Base-by-base conservation (phyloP, 371 early-diverging fungal genomes). In the Mortierella polycephala region DNA sequence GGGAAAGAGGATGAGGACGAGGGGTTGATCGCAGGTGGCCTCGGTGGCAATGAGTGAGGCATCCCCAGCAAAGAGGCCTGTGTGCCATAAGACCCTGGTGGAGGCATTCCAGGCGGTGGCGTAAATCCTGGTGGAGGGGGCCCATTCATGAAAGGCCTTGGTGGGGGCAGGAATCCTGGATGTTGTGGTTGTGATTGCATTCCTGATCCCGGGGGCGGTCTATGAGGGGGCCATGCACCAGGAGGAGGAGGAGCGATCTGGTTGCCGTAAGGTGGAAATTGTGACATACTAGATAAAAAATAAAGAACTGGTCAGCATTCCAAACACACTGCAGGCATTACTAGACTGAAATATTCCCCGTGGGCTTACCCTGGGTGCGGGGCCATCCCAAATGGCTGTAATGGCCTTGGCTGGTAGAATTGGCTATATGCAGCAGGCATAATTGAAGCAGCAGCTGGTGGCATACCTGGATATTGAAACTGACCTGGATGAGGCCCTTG, bases 391-490 rank as follows among this genome's bases (percentile, higher is more conserved):
- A 40, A 70, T 20, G 71, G 67, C 52, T 71, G 76, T 55, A 71
- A 69, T 46, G 76, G 76, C 47, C 76, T 60, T 14, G 76, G 76
- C 51, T 76, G 76, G 23, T 76, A 76, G 67, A 76, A 76, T 64
- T 76, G 76, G 52, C 76, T 76, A 76, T 76, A 76, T 41, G 76
- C 76, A 76, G 76, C 76, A 64, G 76, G 76, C 76, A 76, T 76
- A 9, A 76, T 62, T 63, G 76, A 76, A 71, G 76, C 71, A 75
- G 75, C 75, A 71, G 71, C 76, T 71, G 66, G 76, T 18, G 76
- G 76, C 71, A 76, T 71, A 76, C 76, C 76, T 70, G 76, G 76
- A 57, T 76, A 76, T 68, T 68, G 74, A 60, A 70, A 76, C 76
- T 76, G 76, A 71, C 76, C 76, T 76, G 76, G 76, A 18, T 62